Percentiles rank a stretch among this genome's conserved stretches.
These are phyloP conservation scores for Corylus americana DNA, from an alignment of 306 rosid genomes.

Conservation along the genomic window DNA sequence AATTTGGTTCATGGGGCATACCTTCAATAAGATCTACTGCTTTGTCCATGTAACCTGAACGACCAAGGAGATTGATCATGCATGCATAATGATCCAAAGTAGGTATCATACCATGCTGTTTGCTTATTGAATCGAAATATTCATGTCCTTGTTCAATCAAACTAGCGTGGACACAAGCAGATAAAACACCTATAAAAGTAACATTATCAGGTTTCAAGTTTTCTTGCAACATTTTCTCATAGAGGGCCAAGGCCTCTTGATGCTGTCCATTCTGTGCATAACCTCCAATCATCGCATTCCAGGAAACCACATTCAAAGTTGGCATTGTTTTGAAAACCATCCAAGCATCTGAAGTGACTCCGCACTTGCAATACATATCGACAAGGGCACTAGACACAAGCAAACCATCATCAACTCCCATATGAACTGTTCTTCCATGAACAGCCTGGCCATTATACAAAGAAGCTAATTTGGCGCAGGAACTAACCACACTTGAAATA, in stretches of 20 bases:
- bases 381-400: slow-evolving; percentile 35
- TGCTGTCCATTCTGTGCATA: slow-evolving; percentile 38
- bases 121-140: slow-evolving; percentile 31
- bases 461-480: slow-evolving; percentile 33
- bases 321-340: slow-evolving; percentile 28
- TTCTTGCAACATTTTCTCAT: slow-evolving; percentile 30
- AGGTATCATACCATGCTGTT: slow-evolving; percentile 24
- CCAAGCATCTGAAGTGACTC: slow-evolving; percentile 29
- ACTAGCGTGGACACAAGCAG: slow-evolving; percentile 37
- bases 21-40: slow-evolving; percentile 29
- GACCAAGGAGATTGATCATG: slow-evolving; percentile 36
- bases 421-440: slow-evolving; percentile 37
- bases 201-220: slow-evolving; percentile 30
- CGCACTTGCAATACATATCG: slow-evolving; percentile 43
- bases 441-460: slow-evolving; percentile 26
- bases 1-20: slow-evolving; percentile 38
- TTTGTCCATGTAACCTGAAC: slow-evolving; percentile 22
- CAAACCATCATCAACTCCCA: slow-evolving; percentile 28
- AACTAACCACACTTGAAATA: slow-evolving; percentile 34
- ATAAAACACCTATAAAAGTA: slow-evolving; percentile 37
- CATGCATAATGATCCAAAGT: slow-evolving; percentile 40
- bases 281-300: slow-evolving; percentile 40
- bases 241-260: slow-evolving; percentile 27
- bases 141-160: slow-evolving; percentile 27
- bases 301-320: slow-evolving; percentile 33